Percentiles rank a stretch among this genome's conserved stretches.
These are phyloP conservation scores for Aurifilum marmelostoma DNA, from an alignment of 2,329 filamentous ascomycete species.

Conservation along the genomic window DNA sequence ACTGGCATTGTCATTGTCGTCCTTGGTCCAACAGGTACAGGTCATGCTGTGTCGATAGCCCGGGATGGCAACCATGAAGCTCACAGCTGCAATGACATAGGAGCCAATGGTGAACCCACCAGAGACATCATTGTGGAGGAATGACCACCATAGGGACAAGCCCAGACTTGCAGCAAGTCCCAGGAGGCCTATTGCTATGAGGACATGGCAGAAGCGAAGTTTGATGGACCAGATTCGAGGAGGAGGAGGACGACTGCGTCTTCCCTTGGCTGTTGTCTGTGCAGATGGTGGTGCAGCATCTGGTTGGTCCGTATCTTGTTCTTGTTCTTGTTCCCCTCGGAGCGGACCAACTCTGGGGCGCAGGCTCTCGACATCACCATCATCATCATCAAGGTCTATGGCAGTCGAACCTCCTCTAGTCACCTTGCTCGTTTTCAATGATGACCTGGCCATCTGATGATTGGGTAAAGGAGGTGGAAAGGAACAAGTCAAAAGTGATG, in stretches of 20 bases:
- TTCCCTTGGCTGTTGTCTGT: no score
- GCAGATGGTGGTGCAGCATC: neutral
- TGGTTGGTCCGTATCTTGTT: neutral
- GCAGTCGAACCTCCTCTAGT: neutral
- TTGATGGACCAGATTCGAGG: neutral
- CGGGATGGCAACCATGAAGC: conserved; percentile 1
- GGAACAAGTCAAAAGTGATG: neutral
- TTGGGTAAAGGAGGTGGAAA: neutral
- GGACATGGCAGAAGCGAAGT: conserved; percentile 5
- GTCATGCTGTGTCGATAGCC: conserved; percentile 11
- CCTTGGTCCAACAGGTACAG: conserved; percentile 7
- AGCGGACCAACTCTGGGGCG: neutral
- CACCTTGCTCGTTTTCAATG: neutral
- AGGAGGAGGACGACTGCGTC: no score
- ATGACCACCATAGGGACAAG: conserved; percentile 9
- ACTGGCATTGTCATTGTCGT: neutral
- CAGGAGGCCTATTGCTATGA: conserved; percentile 4
- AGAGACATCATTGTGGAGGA: conserved; percentile 10
- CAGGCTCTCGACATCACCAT: neutral
- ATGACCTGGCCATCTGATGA: neutral
- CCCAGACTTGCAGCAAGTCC: neutral
- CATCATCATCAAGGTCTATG: neutral
- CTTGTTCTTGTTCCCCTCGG: neutral
- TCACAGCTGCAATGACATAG: conserved; percentile 2
- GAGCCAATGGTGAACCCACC: conserved; percentile 3